phyloP scores from a whole-genome alignment of 108 stramenopile genomes.

The Asterionellopsis glacialis region DNA sequence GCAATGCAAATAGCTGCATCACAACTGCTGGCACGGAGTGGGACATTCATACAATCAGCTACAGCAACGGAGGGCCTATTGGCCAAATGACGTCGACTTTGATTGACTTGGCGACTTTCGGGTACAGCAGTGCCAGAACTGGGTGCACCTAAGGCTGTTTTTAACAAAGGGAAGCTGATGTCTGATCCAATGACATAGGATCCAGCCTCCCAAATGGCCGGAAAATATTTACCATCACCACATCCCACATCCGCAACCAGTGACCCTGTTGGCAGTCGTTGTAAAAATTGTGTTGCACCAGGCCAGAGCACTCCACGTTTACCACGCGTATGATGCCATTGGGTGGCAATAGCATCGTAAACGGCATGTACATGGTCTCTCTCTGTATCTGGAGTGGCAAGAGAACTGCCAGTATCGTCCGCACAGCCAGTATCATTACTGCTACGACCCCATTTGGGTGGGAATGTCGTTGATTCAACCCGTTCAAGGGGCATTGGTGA shows the following conservation, averaged over 20 bases:
- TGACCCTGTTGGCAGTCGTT: conserved; percentile 62
- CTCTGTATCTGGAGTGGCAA: conserved; percentile 83
- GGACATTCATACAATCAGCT: conserved; percentile 88
- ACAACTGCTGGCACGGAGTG: conserved; percentile 67
- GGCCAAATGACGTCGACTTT: conserved; percentile 41
- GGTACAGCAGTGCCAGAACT: conserved; percentile 33
- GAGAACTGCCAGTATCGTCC: background rate
- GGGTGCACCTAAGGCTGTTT: conserved; percentile 33
- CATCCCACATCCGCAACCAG: conserved; percentile 96
- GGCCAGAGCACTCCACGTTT: conserved; percentile 95
- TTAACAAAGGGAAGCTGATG: conserved; percentile 65
- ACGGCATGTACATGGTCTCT: conserved; percentile 91
- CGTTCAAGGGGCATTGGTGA: conserved; percentile 34
- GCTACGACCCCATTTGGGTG: conserved; percentile 52
- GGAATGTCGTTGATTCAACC: conserved; percentile 51
- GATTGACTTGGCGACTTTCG: conserved; percentile 51
- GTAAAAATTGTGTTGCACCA: conserved; percentile 85
- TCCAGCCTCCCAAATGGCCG: conserved; percentile 63
- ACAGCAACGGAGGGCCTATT: conserved; percentile 76
- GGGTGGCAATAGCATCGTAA: conserved; percentile 95
- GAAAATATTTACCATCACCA: conserved; percentile 96
- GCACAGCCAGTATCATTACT: conserved; percentile 12
- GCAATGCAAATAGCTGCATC: conserved; percentile 98
- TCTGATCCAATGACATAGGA: conserved; percentile 95
- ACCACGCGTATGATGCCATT: conserved; percentile 96